Conservation (phyloP, 2,329 filamentous ascomycete genomes). For the Meredithiella fracta region DNA sequence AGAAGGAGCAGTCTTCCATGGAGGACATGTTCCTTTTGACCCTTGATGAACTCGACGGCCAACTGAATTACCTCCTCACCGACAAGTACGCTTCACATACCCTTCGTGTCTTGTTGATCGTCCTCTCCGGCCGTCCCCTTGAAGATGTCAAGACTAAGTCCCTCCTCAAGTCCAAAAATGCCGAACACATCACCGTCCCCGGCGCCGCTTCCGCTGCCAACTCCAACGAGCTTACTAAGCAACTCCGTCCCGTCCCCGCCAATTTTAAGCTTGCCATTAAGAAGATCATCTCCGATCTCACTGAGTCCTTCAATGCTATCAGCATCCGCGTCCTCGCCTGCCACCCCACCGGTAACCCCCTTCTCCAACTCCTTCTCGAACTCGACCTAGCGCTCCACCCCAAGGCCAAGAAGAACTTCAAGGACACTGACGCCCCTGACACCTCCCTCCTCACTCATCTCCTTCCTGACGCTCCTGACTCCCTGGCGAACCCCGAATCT, state of each 20-base stretch:
- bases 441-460: conserved; percentile 55
- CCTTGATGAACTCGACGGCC: conserved; percentile 73
- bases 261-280: conserved; percentile 63
- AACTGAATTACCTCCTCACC: conserved; percentile 68
- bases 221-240: conserved; percentile 26
- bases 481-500: conserved; percentile 54
- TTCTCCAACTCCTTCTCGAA: conserved; percentile 77
- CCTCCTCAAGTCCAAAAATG: conserved; percentile 79
- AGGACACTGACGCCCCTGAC: conserved; percentile 25
- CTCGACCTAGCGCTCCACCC: conserved; percentile 64
- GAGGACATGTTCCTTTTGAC: conserved; percentile 73
- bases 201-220: conserved; percentile 28
- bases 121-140: conserved; percentile 69
- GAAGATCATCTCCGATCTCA: conserved; percentile 66
- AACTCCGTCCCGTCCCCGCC: conserved; percentile 47
- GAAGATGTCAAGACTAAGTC: conserved; percentile 52
- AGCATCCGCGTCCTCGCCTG: conserved; percentile 71
- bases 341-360: conserved; percentile 81
- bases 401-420: conserved; percentile 46
- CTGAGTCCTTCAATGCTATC: conserved; percentile 57
- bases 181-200: conserved; percentile 60
- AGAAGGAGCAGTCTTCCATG: conserved; percentile 43
- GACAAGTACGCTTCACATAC: conserved; percentile 84
- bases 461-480: conserved; percentile 56
- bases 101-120: conserved; percentile 66